phyloP scores from a whole-genome alignment of 177 flowering plant genomes.

The Vitis hybrid region DNA sequence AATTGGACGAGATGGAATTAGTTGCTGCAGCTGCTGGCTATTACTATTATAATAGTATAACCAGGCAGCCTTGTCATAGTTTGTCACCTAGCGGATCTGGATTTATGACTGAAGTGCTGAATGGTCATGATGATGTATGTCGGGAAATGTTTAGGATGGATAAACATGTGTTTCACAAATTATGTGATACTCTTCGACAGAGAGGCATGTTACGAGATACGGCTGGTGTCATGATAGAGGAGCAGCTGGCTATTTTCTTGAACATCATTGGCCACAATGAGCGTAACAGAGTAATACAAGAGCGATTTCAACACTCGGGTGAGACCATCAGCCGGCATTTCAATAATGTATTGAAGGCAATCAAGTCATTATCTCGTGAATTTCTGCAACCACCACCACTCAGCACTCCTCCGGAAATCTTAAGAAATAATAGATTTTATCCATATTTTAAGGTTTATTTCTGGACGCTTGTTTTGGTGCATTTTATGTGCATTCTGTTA shows the following conservation, averaged over 20 bases:
- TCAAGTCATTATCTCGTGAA: constrained; percentile 62
- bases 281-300: constrained; percentile 65
- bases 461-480: constrained; percentile 2
- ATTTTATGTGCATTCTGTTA: neutral
- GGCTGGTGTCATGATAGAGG: constrained; percentile 59
- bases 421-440: constrained; percentile 38
- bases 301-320: constrained; percentile 69
- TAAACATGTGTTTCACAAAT: constrained; percentile 53
- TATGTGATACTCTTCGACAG: constrained; percentile 41
- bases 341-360: constrained; percentile 62
- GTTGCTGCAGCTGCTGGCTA: constrained; percentile 76
- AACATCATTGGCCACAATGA: constrained; percentile 64
- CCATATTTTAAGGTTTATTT: constrained; percentile 58
- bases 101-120: constrained; percentile 48
- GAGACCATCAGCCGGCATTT: constrained; percentile 73
- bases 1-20: constrained; percentile 65
- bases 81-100: constrained; percentile 32
- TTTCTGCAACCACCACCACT: constrained; percentile 41
- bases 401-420: constrained; percentile 43
- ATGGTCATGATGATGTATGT: constrained; percentile 40
- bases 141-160: constrained; percentile 68
- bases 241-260: constrained; percentile 63
- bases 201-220: constrained; percentile 61
- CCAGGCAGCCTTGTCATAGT: constrained; percentile 35
- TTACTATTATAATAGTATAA: constrained; percentile 41